Percentiles rank a stretch among this genome's conserved stretches.
These are phyloP conservation scores for Rhizopogon vesiculosus DNA, from an alignment of 768 basidiomycete species.

Conservation along the genomic window DNA sequence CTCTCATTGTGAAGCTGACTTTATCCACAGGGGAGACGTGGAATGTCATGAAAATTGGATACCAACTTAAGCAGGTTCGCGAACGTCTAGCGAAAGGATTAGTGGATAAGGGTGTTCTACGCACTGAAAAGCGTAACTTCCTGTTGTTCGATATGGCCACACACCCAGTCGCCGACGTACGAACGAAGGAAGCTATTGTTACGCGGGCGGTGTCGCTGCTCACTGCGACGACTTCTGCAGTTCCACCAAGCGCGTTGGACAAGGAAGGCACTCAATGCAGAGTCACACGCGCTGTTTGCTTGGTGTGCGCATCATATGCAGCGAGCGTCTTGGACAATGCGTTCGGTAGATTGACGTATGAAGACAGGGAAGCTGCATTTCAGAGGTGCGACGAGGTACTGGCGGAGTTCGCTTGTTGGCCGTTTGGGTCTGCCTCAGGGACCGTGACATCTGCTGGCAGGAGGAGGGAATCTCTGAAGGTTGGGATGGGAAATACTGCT, in stretches of 20 bases:
- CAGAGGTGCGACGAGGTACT: conserved; percentile 91
- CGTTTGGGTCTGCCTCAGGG: conserved; percentile 53
- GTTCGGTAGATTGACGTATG: conserved; percentile 82
- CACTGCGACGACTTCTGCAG: conserved; percentile 75
- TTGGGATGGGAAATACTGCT: conserved; percentile 52
- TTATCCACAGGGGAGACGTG: conserved; percentile 85
- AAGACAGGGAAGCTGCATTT: conserved; percentile 91
- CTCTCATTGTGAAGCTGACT: neutral
- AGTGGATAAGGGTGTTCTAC: conserved; percentile 97
- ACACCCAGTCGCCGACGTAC: conserved; percentile 92
- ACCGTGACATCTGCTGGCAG: conserved; percentile 31
- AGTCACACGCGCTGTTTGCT: conserved; percentile 71
- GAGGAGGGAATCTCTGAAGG: conserved; percentile 38
- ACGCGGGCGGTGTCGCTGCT: conserved; percentile 71
- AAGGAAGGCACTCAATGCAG: conserved; percentile 80
- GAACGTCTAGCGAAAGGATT: conserved; percentile 96
- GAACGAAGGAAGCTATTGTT: conserved; percentile 84
- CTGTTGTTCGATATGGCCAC: conserved; percentile 99
- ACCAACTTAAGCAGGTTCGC: conserved; percentile 96
- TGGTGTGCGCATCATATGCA: conserved; percentile 90
- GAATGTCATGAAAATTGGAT: conserved; percentile 99
- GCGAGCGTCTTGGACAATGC: conserved; percentile 96
- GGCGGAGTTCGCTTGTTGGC: conserved; percentile 88
- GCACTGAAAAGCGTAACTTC: conserved; percentile 98
- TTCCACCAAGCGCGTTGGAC: conserved; percentile 71